phyloP scores from a whole-genome alignment of 2,329 filamentous ascomycete genomes.

The Biscogniauxia sp. region DNA sequence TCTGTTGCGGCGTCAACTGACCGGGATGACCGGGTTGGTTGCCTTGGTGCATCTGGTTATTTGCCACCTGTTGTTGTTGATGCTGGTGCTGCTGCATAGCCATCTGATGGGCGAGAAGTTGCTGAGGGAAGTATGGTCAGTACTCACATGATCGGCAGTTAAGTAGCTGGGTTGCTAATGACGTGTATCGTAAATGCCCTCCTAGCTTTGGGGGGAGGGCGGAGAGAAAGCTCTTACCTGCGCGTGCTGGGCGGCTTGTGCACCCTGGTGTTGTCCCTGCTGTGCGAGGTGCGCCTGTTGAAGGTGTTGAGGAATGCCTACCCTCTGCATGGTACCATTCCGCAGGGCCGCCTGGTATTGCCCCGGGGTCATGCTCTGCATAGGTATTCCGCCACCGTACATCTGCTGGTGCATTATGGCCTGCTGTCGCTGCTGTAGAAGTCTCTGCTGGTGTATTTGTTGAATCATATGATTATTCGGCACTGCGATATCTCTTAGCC shows the following conservation, averaged over 20 bases:
- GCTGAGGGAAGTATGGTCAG: not conserved
- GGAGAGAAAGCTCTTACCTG: conserved; percentile 21
- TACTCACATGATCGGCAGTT: not conserved
- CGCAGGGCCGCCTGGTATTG: conserved; percentile 45
- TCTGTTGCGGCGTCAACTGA: conserved; percentile 40
- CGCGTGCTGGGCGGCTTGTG: conserved; percentile 19
- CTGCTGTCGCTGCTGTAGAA: conserved; percentile 29
- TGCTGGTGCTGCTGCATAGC: conserved; percentile 36
- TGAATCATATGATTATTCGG: conserved; percentile 29
- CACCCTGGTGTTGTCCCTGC: conserved; percentile 29
- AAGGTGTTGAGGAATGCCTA: conserved; percentile 44
- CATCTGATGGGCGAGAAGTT: conserved; percentile 30
- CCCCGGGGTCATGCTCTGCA: conserved; percentile 37
- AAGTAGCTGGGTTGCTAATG: not conserved
- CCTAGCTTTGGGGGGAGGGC: not conserved
- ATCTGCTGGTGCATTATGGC: conserved; percentile 33
- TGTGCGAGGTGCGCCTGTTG: conserved; percentile 37
- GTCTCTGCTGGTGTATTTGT: conserved; percentile 25
- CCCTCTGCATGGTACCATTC: conserved; percentile 35
- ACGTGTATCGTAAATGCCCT: no score
- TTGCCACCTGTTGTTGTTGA: conserved; percentile 40
- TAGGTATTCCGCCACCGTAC: conserved; percentile 36
- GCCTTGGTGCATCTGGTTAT: conserved; percentile 41
- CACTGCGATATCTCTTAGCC: not conserved
- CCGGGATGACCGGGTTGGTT: conserved; percentile 34